These are phyloP conservation scores for Stellera chamaejasme DNA, from an alignment of 345 rosid genomes.

Conservation along the genomic window DNA sequence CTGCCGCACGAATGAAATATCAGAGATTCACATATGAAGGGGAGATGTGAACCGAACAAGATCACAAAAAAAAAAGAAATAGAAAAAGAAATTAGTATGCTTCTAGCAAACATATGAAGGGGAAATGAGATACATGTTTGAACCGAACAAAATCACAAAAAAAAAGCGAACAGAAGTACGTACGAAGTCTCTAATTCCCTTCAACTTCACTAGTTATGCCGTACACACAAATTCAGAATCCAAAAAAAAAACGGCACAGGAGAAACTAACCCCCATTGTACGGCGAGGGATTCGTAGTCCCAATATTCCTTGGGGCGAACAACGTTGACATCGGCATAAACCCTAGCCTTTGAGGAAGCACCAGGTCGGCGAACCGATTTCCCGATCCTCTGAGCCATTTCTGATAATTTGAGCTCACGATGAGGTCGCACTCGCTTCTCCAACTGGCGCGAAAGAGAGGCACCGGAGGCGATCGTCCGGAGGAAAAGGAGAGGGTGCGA, in stretches of 20 bases:
- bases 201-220: conserved; percentile 6
- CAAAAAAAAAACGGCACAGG: background rate
- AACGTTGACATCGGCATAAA: conserved; percentile 81
- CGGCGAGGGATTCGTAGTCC: conserved; percentile 69
- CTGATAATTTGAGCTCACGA: conserved; percentile 25
- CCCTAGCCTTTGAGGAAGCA: conserved; percentile 94
- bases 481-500: conserved; percentile 1
- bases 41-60: too few relatives aligned
- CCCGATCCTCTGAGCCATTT: conserved; percentile 97
- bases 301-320: conserved; percentile 74
- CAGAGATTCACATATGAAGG: too few relatives aligned
- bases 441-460: conserved; percentile 13
- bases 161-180: background rate
- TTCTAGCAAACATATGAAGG: background rate
- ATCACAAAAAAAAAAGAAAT: background rate
- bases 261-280: conserved; percentile 73
- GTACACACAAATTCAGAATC: background rate
- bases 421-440: conserved; percentile 7
- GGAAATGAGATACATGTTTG: background rate
- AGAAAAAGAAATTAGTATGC: background rate
- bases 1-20: conserved; percentile 27
- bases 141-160: background rate
- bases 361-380: conserved; percentile 91
- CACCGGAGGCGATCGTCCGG: conserved; percentile 33
- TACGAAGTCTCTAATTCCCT: conserved; percentile 7